Base-by-base conservation (phyloP, 352 stramenopile species). In the Pythium utonaiense region DNA sequence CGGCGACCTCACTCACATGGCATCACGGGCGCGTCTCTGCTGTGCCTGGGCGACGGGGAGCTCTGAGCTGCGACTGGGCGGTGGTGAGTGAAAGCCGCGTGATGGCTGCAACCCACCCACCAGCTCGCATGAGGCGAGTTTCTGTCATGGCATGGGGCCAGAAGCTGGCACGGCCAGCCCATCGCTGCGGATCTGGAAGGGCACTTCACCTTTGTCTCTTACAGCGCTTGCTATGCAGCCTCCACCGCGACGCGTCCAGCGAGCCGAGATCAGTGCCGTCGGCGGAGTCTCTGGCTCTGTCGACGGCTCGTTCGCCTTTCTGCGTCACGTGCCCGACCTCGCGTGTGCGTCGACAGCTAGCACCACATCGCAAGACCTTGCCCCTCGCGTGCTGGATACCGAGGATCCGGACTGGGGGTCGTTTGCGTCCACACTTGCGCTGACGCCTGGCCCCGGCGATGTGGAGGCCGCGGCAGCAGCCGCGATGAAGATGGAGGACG, bases 291-390 rank as follows among this genome's bases (percentile, higher is more conserved):
- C n/a, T n/a, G 42, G 27, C 48, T 14, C 12, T n/a, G 30, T 5
- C 12, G 42, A 61, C n/a, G 62, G 60, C 36, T 16, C 41, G 22
- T 45, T 70, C 41, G 63, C 57, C 27, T 70, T 70, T 65, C 45
- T 70, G 25, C 56, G 52, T 6, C 42, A 65, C 19, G 31, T 70
- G 28, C 45, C 56, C 16, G 49, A 69, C 22, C 24, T 61, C 13
- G 21, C 62, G n/a, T n/a, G n/a, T n/a, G n/a, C 62, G 5, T 14
- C 21, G 30, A 3, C 25, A 21, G 16, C 52, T 31, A 44, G 19
- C 41, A 5, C 40, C 27, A 51, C 40, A 17, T 40, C 40, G 31
- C 25, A 33, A 3, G 31, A 41, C 21, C 30, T 17, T 19, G 9
- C n/a, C 30, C 50, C 27, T 38, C 50, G 14, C 13, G 50, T 2